phyloP scores from a whole-genome alignment of 2,329 filamentous ascomycete genomes.

The Hymenoscyphus infarciens region DNA sequence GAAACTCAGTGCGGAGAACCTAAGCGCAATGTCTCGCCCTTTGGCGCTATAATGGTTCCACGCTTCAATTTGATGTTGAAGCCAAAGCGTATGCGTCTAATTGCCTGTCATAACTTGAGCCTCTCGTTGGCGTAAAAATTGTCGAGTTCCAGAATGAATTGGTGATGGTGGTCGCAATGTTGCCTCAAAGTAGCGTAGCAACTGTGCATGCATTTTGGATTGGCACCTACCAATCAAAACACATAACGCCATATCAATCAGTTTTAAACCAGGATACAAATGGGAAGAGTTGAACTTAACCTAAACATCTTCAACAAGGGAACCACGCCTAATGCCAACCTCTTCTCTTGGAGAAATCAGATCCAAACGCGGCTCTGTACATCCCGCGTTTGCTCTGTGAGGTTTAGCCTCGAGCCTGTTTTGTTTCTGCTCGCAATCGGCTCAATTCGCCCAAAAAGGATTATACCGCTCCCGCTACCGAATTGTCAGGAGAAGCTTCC shows the following conservation, averaged over 20 bases:
- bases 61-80: not conserved
- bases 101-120: not conserved
- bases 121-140: not conserved
- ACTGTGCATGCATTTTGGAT: not conserved
- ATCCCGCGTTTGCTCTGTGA: not conserved
- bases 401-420: not conserved
- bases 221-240: not conserved
- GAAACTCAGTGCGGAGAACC: not conserved
- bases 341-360: not conserved
- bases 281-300: not conserved
- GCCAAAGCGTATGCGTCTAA: not conserved
- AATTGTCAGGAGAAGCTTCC: conserved; percentile 1
- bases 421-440: conserved; percentile 6
- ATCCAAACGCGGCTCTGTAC: not conserved
- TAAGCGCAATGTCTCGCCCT: conserved; percentile 1
- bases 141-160: not conserved
- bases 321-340: not conserved
- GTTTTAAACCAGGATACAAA: not conserved
- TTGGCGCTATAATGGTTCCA: not conserved
- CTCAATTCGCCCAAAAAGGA: not conserved
- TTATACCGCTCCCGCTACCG: conserved; percentile 3
- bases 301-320: not conserved
- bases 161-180: not conserved
- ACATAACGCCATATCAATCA: not conserved
- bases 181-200: not conserved